A percentile compares a stretch with the other conserved stretches of the same genome.
Evolutionary conservation across 352 stramenopile species (phyloP).

Genomic region (Globisporangium carolinianum): DNA sequence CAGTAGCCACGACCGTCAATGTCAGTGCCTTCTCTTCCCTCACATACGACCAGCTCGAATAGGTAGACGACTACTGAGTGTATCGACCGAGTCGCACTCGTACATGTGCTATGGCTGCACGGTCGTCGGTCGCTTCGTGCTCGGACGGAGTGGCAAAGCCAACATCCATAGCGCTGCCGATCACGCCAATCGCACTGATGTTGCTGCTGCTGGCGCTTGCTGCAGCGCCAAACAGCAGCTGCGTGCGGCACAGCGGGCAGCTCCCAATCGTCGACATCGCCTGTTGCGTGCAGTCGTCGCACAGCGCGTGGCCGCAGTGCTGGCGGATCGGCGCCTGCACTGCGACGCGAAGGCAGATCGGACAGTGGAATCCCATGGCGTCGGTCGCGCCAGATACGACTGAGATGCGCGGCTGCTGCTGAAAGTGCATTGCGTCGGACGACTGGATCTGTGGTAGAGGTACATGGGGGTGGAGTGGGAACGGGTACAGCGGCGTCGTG

Average conservation of each 20-base stretch:
- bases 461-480: slow-evolving; percentile 2
- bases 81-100: too few species aligned
- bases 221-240: slow-evolving; percentile 27
- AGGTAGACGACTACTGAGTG: neutral
- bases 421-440: slow-evolving; percentile 7
- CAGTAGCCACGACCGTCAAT: neutral
- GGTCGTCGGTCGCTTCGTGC: neutral
- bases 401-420: slow-evolving; percentile 1
- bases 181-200: neutral
- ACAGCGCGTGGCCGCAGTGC: slow-evolving; percentile 48
- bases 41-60: neutral
- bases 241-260: slow-evolving; percentile 44
- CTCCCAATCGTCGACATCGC: slow-evolving; percentile 25
- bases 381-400: neutral
- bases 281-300: slow-evolving; percentile 43
- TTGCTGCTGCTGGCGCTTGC: neutral
- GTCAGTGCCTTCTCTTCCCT: neutral
- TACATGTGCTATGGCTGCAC: neutral
- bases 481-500: slow-evolving; percentile 1
- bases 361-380: slow-evolving; percentile 20
- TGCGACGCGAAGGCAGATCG: slow-evolving; percentile 33
- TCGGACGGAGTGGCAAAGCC: neutral
- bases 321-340: slow-evolving; percentile 35
- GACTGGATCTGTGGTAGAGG: slow-evolving; percentile 4
- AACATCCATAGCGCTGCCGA: neutral